Percentiles rank a stretch among this genome's conserved stretches.
phyloP scores from a whole-genome alignment of 2,329 filamentous ascomycete genomes.

The Bipolaris sorokiniana region DNA sequence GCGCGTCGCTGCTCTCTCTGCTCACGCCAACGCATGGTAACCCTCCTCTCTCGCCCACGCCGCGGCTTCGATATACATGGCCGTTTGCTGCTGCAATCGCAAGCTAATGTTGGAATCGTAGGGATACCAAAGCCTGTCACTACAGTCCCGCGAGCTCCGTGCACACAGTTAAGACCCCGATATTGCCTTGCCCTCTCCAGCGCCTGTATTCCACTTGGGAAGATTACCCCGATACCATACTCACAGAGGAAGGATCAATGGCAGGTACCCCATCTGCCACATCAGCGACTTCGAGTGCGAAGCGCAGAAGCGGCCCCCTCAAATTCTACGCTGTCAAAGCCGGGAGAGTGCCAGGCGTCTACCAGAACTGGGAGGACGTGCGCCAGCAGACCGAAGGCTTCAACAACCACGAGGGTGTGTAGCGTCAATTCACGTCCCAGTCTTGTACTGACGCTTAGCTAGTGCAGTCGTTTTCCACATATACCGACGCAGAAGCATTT shows the following conservation, averaged over 20 bases:
- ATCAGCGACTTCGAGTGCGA: slow-evolving; percentile 50
- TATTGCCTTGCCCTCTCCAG: not conserved
- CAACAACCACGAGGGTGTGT: slow-evolving; percentile 49
- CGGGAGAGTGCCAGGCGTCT: slow-evolving; percentile 67
- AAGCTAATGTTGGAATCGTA: not conserved
- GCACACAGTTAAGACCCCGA: not conserved
- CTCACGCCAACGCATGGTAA: slow-evolving; percentile 16
- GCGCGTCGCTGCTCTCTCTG: slow-evolving; percentile 7
- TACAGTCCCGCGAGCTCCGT: not conserved
- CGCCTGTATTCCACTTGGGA: slow-evolving; percentile 7
- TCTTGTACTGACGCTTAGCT: slow-evolving; percentile 8
- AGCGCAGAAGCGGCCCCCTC: slow-evolving; percentile 61
- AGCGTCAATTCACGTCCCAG: not conserved
- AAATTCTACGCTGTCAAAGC: slow-evolving; percentile 70
- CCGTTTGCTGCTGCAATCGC: not conserved
- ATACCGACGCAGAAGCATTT: slow-evolving; percentile 79
- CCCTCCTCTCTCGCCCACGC: not conserved
- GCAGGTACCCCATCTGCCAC: slow-evolving; percentile 27
- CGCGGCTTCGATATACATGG: not conserved
- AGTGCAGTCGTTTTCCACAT: slow-evolving; percentile 81
- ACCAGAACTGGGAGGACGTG: slow-evolving; percentile 68
- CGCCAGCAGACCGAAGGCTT: slow-evolving; percentile 66
- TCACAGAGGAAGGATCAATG: slow-evolving; percentile 22
- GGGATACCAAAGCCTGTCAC: not conserved
- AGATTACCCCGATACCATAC: slow-evolving; percentile 5